Conservation (phyloP, 805 yeast genomes). For the Grigorovia transvaalensis region DNA sequence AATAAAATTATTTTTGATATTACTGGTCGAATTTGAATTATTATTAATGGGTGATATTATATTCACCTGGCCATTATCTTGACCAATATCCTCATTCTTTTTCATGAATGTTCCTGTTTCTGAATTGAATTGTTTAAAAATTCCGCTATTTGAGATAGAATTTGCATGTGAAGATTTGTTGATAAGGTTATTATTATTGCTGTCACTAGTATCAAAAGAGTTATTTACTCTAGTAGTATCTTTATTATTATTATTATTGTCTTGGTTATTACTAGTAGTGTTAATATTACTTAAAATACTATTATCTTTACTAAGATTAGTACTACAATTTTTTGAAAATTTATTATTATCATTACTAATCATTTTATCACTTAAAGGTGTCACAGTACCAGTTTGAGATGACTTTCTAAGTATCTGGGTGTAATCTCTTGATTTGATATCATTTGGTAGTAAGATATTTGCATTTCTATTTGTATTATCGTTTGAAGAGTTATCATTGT, state of each 20-base stretch:
- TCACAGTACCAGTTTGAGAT: background rate
- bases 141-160: conserved; percentile 1
- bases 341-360: background rate
- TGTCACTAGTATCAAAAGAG: background rate
- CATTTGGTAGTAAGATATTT: background rate
- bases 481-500: background rate
- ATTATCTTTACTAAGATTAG: background rate
- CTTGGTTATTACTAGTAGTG: background rate
- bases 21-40: background rate
- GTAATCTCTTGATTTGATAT: background rate
- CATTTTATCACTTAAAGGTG: background rate
- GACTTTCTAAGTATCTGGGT: background rate
- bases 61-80: too few relatives aligned
- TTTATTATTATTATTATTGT: background rate
- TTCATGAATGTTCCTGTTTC: conserved; percentile 25
- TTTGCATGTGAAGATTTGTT: background rate
- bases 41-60: background rate
- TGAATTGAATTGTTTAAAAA: conserved; percentile 26
- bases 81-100: background rate
- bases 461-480: background rate
- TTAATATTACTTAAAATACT: background rate
- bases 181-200: conserved; percentile 1
- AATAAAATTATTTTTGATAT: background rate
- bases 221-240: background rate
- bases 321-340: background rate